Evolutionary conservation across 192 early-diverging fungal genomes (phyloP).

Genomic region (Linnemannia zychae): DNA sequence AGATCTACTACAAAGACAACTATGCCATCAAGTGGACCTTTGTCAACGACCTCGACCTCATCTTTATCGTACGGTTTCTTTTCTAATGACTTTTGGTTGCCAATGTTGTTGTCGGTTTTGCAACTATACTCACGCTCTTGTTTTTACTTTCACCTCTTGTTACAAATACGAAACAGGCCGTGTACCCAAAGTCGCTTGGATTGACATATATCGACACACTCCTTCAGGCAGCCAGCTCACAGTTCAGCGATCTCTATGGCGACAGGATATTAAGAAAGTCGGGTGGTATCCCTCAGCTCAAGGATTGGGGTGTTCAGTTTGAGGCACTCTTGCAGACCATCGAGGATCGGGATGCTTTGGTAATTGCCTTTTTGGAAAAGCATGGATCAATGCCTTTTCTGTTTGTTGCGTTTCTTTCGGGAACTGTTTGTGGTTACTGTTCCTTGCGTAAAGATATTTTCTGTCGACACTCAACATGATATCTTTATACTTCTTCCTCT

Average conservation of each 20-base stretch:
- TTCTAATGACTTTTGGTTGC: neutral
- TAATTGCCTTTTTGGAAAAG: constrained; percentile 22
- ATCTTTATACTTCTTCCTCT: neutral
- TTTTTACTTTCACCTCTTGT: neutral
- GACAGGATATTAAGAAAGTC: constrained; percentile 50
- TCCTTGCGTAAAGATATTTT: neutral
- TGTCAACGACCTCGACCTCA: constrained; percentile 84
- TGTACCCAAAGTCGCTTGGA: constrained; percentile 90
- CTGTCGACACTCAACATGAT: neutral
- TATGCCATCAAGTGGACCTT: constrained; percentile 85
- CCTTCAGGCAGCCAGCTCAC: constrained; percentile 73
- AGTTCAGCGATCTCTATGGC: constrained; percentile 75
- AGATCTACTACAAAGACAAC: constrained; percentile 74
- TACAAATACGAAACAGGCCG: constrained; percentile 65
- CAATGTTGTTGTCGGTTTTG: neutral
- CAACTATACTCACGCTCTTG: neutral
- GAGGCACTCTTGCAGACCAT: constrained; percentile 73
- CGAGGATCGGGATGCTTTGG: constrained; percentile 74
- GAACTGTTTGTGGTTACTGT: neutral
- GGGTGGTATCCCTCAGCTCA: constrained; percentile 48
- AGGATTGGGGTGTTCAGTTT: constrained; percentile 78
- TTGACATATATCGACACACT: constrained; percentile 90
- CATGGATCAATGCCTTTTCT: too few species aligned
- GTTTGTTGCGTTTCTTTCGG: neutral
- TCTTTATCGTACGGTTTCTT: constrained; percentile 74